phyloP scores from a whole-genome alignment of 2,329 filamentous ascomycete genomes.

The Penicillium rolfsii region DNA sequence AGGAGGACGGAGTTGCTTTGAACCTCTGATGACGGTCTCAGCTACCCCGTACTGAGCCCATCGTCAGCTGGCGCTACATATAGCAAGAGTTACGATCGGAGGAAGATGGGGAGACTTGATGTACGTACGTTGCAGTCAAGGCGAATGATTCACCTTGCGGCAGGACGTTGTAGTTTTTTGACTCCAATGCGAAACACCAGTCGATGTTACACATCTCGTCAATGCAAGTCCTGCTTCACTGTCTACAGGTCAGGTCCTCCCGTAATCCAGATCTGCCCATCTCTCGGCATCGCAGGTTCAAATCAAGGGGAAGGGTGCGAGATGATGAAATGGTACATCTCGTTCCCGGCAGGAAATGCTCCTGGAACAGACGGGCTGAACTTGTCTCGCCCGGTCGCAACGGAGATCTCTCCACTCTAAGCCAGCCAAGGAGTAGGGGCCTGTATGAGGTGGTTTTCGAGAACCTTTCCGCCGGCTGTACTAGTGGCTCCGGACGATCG shows the following conservation, averaged over 20 bases:
- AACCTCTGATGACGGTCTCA: background rate
- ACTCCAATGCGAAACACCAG: slow-evolving; percentile 1
- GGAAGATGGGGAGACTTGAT: background rate
- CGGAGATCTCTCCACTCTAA: slow-evolving; percentile 18
- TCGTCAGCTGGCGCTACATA: background rate
- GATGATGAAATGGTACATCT: background rate
- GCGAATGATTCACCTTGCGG: background rate
- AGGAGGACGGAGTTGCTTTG: background rate
- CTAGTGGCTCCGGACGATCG: slow-evolving; percentile 16
- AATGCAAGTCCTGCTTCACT: background rate
- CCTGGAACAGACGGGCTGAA: slow-evolving; percentile 7
- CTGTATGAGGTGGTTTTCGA: slow-evolving; percentile 25
- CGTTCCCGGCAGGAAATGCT: background rate
- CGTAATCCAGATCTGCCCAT: background rate
- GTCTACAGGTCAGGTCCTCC: background rate
- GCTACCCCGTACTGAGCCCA: background rate
- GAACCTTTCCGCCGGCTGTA: slow-evolving; percentile 17
- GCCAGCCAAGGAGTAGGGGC: slow-evolving; percentile 12
- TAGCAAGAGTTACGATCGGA: background rate
- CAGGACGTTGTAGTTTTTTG: background rate
- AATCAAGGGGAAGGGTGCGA: background rate
- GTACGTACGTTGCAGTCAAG: background rate
- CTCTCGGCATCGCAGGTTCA: background rate
- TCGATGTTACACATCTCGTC: background rate
- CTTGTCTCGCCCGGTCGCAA: slow-evolving; percentile 8